Base-by-base conservation (phyloP, 441 rosid species). In the Syzygium malaccense region DNA sequence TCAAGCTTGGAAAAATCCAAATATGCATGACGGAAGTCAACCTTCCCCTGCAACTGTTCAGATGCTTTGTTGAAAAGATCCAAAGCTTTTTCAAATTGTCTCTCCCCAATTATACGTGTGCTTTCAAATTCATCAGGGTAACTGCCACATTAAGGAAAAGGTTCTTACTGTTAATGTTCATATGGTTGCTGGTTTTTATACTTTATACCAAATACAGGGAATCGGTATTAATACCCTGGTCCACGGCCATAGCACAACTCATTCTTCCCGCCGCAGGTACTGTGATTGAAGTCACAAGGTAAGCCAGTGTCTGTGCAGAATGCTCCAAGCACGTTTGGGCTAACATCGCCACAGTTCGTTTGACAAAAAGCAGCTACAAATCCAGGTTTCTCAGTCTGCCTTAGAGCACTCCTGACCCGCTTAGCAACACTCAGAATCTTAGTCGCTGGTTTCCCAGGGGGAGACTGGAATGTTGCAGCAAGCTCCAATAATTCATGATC, bases 321-420 rank as follows among this genome's bases (percentile, higher is more conserved):
- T 89, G 99, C 95, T 89, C 99, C 98, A 78, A 95, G 99, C 91
- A 96, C 95, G 89, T 98, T 96, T 88, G 99, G 99, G 92, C 98
- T 98, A 90, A 98, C 98, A 91, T 98, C 99, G 78, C 99, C 99
- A 91, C 99, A 98, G 91, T 96, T 98, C 32, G 98, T 88, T 91
- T 98, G 99, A 91, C 99, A 98, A 92, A 98, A 98, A 71, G 98
- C 99, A 92, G 99, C 95, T 83, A 97, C 97, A 94, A 97, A 97
- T 88, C 89, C 93, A 88, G 98, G 99, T 89, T 75, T 96, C 84
- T 95, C 96, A 87, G 97, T 94, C 85, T 93, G 93, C 94, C 98
- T 96, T 87, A 95, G 93, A 92, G 94, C 90, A 93, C 95, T 91
- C 92, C 99, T 93, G 90, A 97, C 98, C 89, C 97, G 97, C 89